Conservation (phyloP, 1,139 yeast genomes). For the Ogataea hybrid region DNA sequence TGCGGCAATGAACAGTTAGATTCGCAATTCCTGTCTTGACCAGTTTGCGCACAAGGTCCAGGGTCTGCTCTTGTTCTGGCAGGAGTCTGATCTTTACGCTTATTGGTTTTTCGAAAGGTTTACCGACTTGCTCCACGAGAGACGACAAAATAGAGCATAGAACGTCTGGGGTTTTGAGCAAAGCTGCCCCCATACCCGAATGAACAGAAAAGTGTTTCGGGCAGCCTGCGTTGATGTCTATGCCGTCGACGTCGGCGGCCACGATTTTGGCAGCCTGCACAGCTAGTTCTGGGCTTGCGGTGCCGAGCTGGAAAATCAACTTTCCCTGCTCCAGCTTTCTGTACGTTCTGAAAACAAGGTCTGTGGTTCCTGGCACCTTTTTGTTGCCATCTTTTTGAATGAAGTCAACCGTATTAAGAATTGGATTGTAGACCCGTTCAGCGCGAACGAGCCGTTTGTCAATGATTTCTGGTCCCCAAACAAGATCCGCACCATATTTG, state of each 20-base stretch:
- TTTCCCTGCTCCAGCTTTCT: constrained; percentile 60
- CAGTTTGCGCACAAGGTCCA: constrained; percentile 57
- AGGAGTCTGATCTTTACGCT: constrained; percentile 86
- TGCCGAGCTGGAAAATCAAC: constrained; percentile 86
- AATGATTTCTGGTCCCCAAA: constrained; percentile 94
- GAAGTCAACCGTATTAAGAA: constrained; percentile 60
- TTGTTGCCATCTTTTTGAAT: constrained; percentile 38
- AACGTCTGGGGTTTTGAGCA: constrained; percentile 75
- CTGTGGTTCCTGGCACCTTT: constrained; percentile 42
- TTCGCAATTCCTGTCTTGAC: constrained; percentile 81
- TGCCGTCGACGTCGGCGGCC: constrained; percentile 84
- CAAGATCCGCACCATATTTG: constrained; percentile 86
- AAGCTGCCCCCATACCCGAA: constrained; percentile 97
- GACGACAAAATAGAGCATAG: constrained; percentile 64
- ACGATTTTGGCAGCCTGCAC: constrained; percentile 82
- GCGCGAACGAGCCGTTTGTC: constrained; percentile 81
- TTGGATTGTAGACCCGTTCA: constrained; percentile 53
- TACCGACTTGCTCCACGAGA: constrained; percentile 78
- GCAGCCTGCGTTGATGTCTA: constrained; percentile 94
- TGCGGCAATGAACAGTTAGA: constrained; percentile 88
- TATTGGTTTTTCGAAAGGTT: constrained; percentile 72
- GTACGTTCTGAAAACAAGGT: constrained; percentile 64
- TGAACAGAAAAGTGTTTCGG: constrained; percentile 84
- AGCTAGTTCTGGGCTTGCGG: constrained; percentile 79
- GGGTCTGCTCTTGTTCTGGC: constrained; percentile 59